Conservation (phyloP, 345 rosid species). For the Noccaea bulbosa region DNA sequence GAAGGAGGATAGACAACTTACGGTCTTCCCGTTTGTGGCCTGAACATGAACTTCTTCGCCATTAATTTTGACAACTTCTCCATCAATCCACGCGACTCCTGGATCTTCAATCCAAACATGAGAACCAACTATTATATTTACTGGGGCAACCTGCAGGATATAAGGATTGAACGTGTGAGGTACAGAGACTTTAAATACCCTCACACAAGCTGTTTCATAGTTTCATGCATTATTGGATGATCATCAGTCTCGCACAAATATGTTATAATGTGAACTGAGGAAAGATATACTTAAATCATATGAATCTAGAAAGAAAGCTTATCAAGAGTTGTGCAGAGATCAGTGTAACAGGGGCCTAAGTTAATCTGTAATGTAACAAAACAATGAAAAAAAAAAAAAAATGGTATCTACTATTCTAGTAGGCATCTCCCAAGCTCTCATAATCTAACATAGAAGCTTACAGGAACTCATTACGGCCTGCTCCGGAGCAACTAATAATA, state of each 20-base stretch:
- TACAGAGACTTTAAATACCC: neutral
- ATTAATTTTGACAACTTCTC: conserved; percentile 76
- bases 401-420: no score
- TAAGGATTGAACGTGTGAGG: conserved; percentile 16
- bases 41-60: conserved; percentile 80
- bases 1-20: conserved; percentile 49
- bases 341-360: neutral
- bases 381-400: neutral
- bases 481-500: conserved; percentile 31
- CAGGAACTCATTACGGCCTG: conserved; percentile 4
- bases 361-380: neutral
- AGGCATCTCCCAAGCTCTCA: no score
- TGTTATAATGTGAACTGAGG: neutral
- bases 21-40: conserved; percentile 68
- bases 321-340: neutral
- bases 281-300: neutral
- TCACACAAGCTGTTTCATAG: conserved; percentile 12
- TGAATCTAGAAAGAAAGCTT: conserved; percentile 5
- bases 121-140: conserved; percentile 92
- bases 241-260: neutral
- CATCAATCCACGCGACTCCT: conserved; percentile 84
- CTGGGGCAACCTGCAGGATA: conserved; percentile 67
- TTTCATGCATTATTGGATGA: conserved; percentile 7
- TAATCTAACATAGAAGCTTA: conserved; percentile 6
- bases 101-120: conserved; percentile 98